Evolutionary conservation across 2,329 filamentous ascomycete genomes (phyloP).

Genomic region (Trichoderma atroviride): DNA sequence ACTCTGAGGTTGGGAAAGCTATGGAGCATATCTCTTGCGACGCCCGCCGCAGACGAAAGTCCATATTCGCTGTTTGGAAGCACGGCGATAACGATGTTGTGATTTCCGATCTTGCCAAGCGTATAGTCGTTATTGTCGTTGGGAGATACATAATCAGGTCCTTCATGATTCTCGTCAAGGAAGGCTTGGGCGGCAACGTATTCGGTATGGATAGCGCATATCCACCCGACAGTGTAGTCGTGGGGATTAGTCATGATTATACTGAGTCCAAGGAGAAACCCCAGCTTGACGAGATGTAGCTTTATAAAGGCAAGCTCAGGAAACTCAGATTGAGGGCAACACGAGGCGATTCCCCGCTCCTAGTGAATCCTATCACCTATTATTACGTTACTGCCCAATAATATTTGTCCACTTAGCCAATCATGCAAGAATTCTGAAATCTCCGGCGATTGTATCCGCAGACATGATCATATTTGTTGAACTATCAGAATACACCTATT

Average conservation of each 20-base stretch:
- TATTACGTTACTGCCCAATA: neutral
- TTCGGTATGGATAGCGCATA: neutral
- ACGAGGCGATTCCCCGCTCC: neutral
- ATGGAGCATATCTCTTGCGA: constrained; percentile 1
- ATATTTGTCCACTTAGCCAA: neutral
- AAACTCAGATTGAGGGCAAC: no score
- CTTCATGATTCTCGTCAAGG: neutral
- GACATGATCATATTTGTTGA: no score
- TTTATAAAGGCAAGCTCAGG: neutral
- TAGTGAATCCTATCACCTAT: neutral
- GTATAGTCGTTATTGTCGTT: neutral
- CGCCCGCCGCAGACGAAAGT: neutral
- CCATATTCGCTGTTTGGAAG: neutral
- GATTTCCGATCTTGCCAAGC: neutral
- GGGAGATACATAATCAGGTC: neutral
- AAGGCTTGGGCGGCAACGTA: neutral
- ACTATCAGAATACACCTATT: no score
- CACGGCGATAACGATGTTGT: neutral
- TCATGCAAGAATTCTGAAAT: neutral
- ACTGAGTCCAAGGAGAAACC: neutral
- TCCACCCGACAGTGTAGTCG: neutral
- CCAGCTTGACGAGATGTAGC: neutral
- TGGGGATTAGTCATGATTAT: neutral
- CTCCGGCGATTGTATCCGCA: neutral
- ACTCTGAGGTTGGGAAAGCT: neutral